Evolutionary conservation across 2,329 filamentous ascomycete genomes (phyloP).

Genomic region (Pseudogymnoascus sp.): DNA sequence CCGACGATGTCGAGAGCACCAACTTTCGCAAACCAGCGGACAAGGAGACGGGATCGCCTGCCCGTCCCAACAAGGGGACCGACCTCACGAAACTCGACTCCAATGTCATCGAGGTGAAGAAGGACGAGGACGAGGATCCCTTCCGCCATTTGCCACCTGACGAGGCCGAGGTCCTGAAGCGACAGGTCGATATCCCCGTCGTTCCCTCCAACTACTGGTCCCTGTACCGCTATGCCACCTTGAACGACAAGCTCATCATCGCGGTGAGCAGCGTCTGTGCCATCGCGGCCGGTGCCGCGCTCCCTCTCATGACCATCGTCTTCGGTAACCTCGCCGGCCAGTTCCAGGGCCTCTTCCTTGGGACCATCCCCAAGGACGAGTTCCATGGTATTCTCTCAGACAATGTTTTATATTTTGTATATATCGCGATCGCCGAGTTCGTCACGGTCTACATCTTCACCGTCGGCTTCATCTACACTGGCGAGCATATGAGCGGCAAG

Average conservation of each 20-base stretch:
- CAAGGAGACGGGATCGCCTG: slow-evolving; percentile 47
- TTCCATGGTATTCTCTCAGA: slow-evolving; percentile 53
- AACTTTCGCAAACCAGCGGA: slow-evolving; percentile 23
- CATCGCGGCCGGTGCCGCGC: slow-evolving; percentile 49
- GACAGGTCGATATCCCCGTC: slow-evolving; percentile 57
- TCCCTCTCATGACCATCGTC: slow-evolving; percentile 51
- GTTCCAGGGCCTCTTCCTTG: slow-evolving; percentile 57
- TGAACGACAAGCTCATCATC: slow-evolving; percentile 42
- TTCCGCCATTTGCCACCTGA: slow-evolving; percentile 54
- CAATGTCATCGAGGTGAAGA: slow-evolving; percentile 27
- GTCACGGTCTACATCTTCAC: slow-evolving; percentile 69
- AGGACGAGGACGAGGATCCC: slow-evolving; percentile 40
- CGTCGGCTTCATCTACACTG: slow-evolving; percentile 81
- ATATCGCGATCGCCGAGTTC: slow-evolving; percentile 75
- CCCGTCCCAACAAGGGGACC: slow-evolving; percentile 51
- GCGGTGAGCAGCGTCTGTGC: slow-evolving; percentile 42
- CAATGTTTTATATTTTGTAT: slow-evolving; percentile 75
- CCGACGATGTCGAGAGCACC: slow-evolving; percentile 17
- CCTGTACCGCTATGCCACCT: slow-evolving; percentile 48
- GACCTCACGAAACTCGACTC: slow-evolving; percentile 37
- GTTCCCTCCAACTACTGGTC: slow-evolving; percentile 55
- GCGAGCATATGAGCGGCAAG: slow-evolving; percentile 69
- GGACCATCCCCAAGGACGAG: slow-evolving; percentile 37
- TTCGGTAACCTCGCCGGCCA: slow-evolving; percentile 68
- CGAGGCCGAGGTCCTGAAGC: slow-evolving; percentile 58